phyloP scores from a whole-genome alignment of 768 basidiomycete species.

The Mycena rosella region DNA sequence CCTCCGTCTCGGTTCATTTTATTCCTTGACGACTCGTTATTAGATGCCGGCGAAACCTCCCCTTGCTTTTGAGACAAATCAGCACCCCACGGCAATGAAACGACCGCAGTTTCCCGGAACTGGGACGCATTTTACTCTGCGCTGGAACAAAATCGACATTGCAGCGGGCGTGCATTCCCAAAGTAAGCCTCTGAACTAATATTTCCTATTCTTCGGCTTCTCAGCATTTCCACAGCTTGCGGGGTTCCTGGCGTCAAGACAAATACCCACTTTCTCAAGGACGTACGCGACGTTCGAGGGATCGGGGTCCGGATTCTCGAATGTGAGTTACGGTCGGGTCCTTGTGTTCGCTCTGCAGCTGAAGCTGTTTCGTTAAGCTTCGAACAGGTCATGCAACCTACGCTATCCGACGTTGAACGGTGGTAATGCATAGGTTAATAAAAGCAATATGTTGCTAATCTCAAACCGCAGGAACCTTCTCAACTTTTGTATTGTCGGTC shows the following conservation, averaged over 20 bases:
- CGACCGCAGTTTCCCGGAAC: conserved; percentile 36
- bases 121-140: conserved; percentile 64
- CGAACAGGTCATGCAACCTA: conserved; percentile 89
- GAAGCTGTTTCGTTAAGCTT: conserved; percentile 61
- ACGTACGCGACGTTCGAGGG: conserved; percentile 78
- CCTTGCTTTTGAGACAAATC: conserved; percentile 45
- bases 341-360: neutral
- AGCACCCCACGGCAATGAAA: conserved; percentile 25
- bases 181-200: conserved; percentile 58
- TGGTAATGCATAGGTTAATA: conserved; percentile 14
- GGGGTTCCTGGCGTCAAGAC: conserved; percentile 83
- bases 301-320: conserved; percentile 83
- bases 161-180: conserved; percentile 90
- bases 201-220: conserved; percentile 1
- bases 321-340: conserved; percentile 54
- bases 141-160: conserved; percentile 87
- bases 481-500: conserved; percentile 90
- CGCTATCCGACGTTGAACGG: conserved; percentile 79
- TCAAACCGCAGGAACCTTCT: conserved; percentile 65
- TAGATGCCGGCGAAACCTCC: conserved; percentile 76
- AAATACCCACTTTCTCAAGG: conserved; percentile 85
- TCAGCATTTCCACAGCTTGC: conserved; percentile 62
- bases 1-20: neutral
- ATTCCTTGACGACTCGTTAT: neutral
- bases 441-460: neutral